A percentile compares a stretch with the other conserved stretches of the same genome.
phyloP scores from a whole-genome alignment of 306 rosid species.

The Gillenia trifoliata region DNA sequence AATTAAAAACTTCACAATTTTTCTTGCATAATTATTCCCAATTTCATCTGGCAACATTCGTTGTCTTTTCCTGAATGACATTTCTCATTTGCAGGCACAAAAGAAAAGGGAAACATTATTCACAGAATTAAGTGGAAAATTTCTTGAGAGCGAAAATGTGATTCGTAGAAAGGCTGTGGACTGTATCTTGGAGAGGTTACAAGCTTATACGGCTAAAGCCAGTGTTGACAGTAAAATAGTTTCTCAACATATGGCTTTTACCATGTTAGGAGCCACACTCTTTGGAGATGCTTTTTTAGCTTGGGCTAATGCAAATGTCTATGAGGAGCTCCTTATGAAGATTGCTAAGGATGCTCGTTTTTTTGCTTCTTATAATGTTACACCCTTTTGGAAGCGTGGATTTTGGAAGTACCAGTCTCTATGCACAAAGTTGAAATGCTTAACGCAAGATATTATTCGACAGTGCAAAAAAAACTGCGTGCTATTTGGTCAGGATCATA shows the following conservation, averaged over 20 bases:
- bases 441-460: slow-evolving; percentile 67
- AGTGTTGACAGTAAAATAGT: slow-evolving; percentile 46
- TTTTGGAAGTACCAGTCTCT: slow-evolving; percentile 69
- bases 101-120: slow-evolving; percentile 51
- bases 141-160: slow-evolving; percentile 37
- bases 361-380: slow-evolving; percentile 72
- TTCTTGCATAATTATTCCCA: neutral
- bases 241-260: slow-evolving; percentile 81
- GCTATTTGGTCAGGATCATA: slow-evolving; percentile 30
- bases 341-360: slow-evolving; percentile 70
- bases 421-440: slow-evolving; percentile 60
- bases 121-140: slow-evolving; percentile 43
- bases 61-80: neutral
- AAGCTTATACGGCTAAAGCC: slow-evolving; percentile 28
- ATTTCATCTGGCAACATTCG: slow-evolving; percentile 3
- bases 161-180: slow-evolving; percentile 42
- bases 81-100: slow-evolving; percentile 44
- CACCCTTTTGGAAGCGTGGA: slow-evolving; percentile 68
- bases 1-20: slow-evolving; percentile 1
- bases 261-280: slow-evolving; percentile 61
- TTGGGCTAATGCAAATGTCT: slow-evolving; percentile 65
- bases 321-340: slow-evolving; percentile 78
- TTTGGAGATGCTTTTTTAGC: slow-evolving; percentile 72
- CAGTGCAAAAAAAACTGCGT: slow-evolving; percentile 44
- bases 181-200: slow-evolving; percentile 47